These are phyloP conservation scores for Fistulinella prunicolor DNA, from an alignment of 768 basidiomycete species.

Conservation along the genomic window DNA sequence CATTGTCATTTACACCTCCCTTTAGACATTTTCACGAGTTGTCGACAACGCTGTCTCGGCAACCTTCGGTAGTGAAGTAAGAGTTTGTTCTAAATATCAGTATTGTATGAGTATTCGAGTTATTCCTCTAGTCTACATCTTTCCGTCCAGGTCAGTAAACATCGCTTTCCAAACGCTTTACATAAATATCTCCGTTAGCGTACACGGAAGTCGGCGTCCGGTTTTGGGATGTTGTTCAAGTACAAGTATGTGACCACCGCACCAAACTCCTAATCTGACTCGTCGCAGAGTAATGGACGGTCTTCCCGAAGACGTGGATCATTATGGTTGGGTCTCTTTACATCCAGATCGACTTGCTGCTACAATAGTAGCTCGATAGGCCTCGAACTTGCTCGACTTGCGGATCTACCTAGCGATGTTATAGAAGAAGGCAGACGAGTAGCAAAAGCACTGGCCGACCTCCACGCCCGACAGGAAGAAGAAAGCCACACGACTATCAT, in stretches of 20 bases:
- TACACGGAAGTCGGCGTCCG: conserved; percentile 49
- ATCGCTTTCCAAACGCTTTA: background rate
- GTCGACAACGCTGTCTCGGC: conserved; percentile 65
- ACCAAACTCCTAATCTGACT: background rate
- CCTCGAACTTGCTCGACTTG: conserved; percentile 82
- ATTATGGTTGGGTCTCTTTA: conserved; percentile 57
- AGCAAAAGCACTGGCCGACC: conserved; percentile 53
- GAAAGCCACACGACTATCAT: conserved; percentile 61
- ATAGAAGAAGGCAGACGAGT: conserved; percentile 60
- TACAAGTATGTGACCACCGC: conserved; percentile 54
- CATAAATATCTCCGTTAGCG: conserved; percentile 38
- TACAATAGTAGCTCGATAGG: conserved; percentile 46
- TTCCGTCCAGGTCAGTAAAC: conserved; percentile 62
- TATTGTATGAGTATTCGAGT: background rate
- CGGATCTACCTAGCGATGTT: conserved; percentile 77
- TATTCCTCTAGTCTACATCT: conserved; percentile 65
- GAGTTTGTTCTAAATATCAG: conserved; percentile 17
- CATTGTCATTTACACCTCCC: conserved; percentile 1
- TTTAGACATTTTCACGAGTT: conserved; percentile 79
- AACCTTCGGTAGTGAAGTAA: conserved; percentile 81
- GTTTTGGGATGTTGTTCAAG: conserved; percentile 69
- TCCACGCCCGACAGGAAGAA: conserved; percentile 55
- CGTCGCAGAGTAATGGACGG: conserved; percentile 69
- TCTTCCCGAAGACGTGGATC: conserved; percentile 52
- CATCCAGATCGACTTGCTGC: background rate